phyloP scores from a whole-genome alignment of 148 eudicot species.

The Chenopodium suecicum region DNA sequence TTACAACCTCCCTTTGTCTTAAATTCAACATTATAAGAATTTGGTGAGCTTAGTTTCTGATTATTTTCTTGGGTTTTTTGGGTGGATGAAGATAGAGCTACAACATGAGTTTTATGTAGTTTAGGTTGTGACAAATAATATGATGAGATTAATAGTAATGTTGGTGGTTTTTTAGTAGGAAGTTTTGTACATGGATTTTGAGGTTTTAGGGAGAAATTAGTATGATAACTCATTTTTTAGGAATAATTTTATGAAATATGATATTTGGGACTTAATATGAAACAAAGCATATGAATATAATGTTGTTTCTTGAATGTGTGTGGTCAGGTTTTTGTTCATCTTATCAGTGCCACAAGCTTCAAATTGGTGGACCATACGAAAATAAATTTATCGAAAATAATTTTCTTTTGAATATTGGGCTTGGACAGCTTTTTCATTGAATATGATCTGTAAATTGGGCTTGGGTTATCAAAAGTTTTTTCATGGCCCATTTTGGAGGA shows the following conservation, averaged over 20 bases:
- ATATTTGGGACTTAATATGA: background rate
- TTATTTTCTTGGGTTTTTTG: constrained; percentile 19
- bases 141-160: constrained; percentile 7
- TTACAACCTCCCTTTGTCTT: constrained; percentile 69
- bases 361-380: background rate
- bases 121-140: constrained; percentile 29
- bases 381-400: background rate
- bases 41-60: constrained; percentile 24
- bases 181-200: constrained; percentile 35
- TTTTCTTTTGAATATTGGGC: background rate
- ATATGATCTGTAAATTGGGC: too few species aligned
- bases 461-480: too few species aligned
- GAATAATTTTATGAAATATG: background rate
- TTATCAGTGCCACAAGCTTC: background rate
- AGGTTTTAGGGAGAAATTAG: constrained; percentile 34
- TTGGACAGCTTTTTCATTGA: background rate
- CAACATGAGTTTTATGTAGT: constrained; percentile 22
- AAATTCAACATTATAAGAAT: constrained; percentile 37
- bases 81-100: constrained; percentile 24
- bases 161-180: constrained; percentile 24
- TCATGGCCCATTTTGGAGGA: background rate
- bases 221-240: constrained; percentile 38
- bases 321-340: background rate
- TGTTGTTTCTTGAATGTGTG: background rate
- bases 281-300: background rate